Evolutionary conservation across 2,329 filamentous ascomycete genomes (phyloP).

Genomic region (Cryphonectria parasitica): DNA sequence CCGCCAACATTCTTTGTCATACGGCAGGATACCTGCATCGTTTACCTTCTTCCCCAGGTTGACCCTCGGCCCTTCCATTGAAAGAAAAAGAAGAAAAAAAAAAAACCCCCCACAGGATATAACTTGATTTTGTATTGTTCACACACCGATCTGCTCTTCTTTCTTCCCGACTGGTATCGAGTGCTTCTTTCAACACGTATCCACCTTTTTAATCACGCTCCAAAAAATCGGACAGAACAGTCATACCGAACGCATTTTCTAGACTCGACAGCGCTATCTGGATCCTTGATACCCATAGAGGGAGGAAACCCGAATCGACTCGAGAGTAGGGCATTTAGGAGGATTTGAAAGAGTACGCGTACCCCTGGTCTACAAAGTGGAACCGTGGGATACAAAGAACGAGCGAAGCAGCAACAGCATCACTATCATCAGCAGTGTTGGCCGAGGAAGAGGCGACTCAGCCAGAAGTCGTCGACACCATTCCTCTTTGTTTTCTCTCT

Average conservation of each 20-base stretch:
- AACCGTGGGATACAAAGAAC: slow-evolving; percentile 12
- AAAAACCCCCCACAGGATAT: slow-evolving; percentile 28
- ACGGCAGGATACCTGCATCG: slow-evolving; percentile 36
- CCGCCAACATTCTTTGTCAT: slow-evolving; percentile 19
- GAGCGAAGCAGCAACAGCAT: slow-evolving; percentile 8
- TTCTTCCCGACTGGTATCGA: slow-evolving; percentile 30
- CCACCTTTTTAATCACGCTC: slow-evolving; percentile 30
- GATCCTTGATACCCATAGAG: slow-evolving; percentile 29
- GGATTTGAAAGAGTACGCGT: slow-evolving; percentile 24
- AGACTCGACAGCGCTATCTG: slow-evolving; percentile 18
- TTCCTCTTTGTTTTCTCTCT: neutral
- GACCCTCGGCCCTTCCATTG: slow-evolving; percentile 54
- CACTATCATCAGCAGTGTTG: neutral
- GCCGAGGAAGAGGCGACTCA: slow-evolving; percentile 15
- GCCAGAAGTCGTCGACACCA: neutral
- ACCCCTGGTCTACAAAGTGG: slow-evolving; percentile 5
- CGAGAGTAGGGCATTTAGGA: slow-evolving; percentile 17
- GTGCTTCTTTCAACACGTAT: slow-evolving; percentile 28
- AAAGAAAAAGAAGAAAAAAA: neutral
- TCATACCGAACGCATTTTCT: slow-evolving; percentile 24
- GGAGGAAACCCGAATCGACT: slow-evolving; percentile 24
- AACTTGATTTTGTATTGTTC: slow-evolving; percentile 33
- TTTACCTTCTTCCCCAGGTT: slow-evolving; percentile 57
- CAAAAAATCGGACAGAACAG: slow-evolving; percentile 14
- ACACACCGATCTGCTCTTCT: slow-evolving; percentile 29